phyloP scores from a whole-genome alignment of 352 stramenopile species.

The Pythium brachiatum region DNA sequence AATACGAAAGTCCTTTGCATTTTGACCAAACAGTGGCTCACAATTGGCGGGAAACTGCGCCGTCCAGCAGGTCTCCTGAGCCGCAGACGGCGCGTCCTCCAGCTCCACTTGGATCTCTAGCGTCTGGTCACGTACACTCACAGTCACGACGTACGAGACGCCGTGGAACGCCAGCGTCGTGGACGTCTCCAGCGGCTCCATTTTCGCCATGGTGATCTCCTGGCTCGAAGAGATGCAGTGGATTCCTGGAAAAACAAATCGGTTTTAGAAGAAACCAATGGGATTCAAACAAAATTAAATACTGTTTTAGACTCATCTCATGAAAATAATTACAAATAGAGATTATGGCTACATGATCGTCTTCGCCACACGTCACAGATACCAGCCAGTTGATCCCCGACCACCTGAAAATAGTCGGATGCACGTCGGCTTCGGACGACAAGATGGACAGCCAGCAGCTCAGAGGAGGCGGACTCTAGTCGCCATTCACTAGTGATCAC shows the following conservation, averaged over 20 bases:
- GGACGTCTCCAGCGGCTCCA: constrained; percentile 65
- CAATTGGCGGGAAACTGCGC: constrained; percentile 54
- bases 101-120: constrained; percentile 72
- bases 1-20: too few relatives aligned
- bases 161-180: constrained; percentile 67
- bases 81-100: constrained; percentile 27
- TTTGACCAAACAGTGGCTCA: too few relatives aligned
- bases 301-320: too few relatives aligned
- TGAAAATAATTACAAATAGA: neutral
- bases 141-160: constrained; percentile 69
- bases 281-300: neutral
- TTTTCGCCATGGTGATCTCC: constrained; percentile 8
- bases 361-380: neutral
- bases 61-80: constrained; percentile 42
- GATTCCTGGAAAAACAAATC: constrained; percentile 8
- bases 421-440: too few relatives aligned
- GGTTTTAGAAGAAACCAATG: neutral
- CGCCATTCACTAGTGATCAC: too few relatives aligned
- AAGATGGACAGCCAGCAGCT: too few relatives aligned
- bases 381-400: neutral
- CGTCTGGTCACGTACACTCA: constrained; percentile 53
- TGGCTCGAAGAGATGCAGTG: neutral
- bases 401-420: neutral
- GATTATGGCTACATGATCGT: neutral
- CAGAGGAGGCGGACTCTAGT: too few relatives aligned